Evolutionary conservation across 2,329 filamentous ascomycete species (phyloP), one percentile per base, ranked within the genome.

Genomic region (Colletotrichum graminicola): DNA sequence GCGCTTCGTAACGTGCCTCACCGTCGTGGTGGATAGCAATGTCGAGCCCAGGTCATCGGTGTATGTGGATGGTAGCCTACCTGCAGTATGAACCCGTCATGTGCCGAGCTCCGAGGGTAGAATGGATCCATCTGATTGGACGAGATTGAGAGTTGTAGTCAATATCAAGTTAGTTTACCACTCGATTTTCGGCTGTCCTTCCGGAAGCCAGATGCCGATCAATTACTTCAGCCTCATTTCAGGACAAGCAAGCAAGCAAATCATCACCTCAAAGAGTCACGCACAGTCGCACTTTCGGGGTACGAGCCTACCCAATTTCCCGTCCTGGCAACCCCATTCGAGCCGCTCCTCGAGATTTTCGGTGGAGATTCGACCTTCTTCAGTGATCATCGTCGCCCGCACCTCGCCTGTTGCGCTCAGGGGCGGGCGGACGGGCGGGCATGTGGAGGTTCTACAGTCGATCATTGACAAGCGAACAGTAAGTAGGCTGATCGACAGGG

Each of bases 401-500:
- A 56, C 55, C 57, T 60, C 65, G 34, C 54, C 34, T 55, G 55
- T 68, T 39, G 65, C 59, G 59, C 39, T 16, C 45, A 60, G 45
- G 43, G 43, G 43, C 18, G 41, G 41, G 41, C 6, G 16, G 41
- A 3, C 43, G 45, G 32, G n/a, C 55, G 43, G 68, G 36, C 21
- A 23, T 54, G 68, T 63, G 68, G 65, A 63, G 54, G 45, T 32
- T 60, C 47, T 23, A n/a, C 45, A 47, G 69, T 60, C 66, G 69
- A 72, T 72, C 69, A 63, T n/a, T 64, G 45, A 63, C 49, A 57
- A 49, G 47, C 43, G 62, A 68, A 45, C 34, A 71, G 29, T 34
- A 57, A 71, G 29, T 34, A 57, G 51, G 59, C 43, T 51, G 69
- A 69, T 72, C 54, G 66, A 60, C 66, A 69, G 65, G 64, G 69